phyloP scores from a whole-genome alignment of 495 filamentous ascomycete species.

The Tuber indicum region DNA sequence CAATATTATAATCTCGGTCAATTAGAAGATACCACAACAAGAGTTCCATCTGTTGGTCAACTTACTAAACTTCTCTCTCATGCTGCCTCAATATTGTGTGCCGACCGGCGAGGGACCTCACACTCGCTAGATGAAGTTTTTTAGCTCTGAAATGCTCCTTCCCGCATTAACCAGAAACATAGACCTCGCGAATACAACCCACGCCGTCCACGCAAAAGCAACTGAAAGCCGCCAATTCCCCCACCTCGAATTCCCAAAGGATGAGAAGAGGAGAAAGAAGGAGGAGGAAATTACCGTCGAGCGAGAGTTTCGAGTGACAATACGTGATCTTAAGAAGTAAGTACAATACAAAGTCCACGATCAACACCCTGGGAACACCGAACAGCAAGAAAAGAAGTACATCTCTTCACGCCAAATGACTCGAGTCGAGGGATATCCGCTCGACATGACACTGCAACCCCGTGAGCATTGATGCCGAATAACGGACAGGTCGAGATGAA shows the following conservation, averaged over 20 bases:
- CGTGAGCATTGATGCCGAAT: background rate
- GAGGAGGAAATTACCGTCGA: background rate
- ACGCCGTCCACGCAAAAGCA: background rate
- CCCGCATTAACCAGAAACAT: background rate
- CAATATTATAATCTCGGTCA: background rate
- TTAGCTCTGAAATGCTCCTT: background rate
- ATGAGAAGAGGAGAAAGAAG: background rate
- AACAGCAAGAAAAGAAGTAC: background rate
- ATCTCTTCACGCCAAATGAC: background rate
- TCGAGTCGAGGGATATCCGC: background rate
- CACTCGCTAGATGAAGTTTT: background rate
- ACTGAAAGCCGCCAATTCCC: background rate
- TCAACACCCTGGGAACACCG: background rate
- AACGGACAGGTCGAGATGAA: background rate
- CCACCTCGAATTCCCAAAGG: background rate
- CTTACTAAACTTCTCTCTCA: background rate
- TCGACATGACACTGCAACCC: background rate
- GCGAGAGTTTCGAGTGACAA: background rate
- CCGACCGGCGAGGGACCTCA: background rate
- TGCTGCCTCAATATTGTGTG: background rate
- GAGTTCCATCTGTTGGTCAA: background rate
- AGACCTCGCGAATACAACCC: background rate
- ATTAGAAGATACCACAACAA: background rate
- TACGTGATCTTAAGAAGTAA: background rate
- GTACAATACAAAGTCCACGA: background rate